These are phyloP conservation scores for Quercus aquifolioides DNA, from an alignment of 306 rosid genomes.

Conservation along the genomic window DNA sequence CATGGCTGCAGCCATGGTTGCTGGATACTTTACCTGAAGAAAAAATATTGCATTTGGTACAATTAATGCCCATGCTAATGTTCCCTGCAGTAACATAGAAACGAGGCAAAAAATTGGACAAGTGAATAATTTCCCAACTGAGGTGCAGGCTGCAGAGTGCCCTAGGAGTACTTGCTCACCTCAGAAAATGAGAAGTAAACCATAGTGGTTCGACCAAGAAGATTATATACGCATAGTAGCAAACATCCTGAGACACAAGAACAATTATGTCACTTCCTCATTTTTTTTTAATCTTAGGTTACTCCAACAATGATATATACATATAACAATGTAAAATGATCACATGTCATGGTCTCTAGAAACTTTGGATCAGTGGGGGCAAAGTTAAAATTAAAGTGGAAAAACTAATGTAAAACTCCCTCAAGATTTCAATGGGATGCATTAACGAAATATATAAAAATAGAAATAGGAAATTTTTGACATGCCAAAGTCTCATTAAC, in stretches of 20 bases:
- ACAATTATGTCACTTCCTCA: slow-evolving; percentile 22
- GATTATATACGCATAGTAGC: slow-evolving; percentile 91
- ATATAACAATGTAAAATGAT: background rate
- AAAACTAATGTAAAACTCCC: background rate
- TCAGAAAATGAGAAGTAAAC: slow-evolving; percentile 93
- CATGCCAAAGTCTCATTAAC: background rate
- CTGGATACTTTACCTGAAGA: slow-evolving; percentile 16
- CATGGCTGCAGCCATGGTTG: slow-evolving; percentile 65
- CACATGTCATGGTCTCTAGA: background rate
- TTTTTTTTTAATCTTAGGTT: background rate
- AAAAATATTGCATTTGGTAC: slow-evolving; percentile 13
- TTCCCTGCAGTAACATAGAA: slow-evolving; percentile 60
- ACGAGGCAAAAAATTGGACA: slow-evolving; percentile 21
- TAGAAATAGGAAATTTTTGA: background rate
- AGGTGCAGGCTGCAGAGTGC: slow-evolving; percentile 24
- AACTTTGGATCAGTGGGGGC: background rate
- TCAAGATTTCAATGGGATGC: background rate
- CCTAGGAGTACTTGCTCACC: slow-evolving; percentile 44
- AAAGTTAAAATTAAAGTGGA: background rate
- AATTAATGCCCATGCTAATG: slow-evolving; percentile 94
- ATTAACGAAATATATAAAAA: background rate
- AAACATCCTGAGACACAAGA: slow-evolving; percentile 65
- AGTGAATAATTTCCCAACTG: slow-evolving; percentile 1
- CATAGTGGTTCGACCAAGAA: slow-evolving; percentile 82
- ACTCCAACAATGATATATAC: background rate